Conservation (phyloP, 2,329 filamentous ascomycete species). For the Hymenoscyphus fraxineus region DNA sequence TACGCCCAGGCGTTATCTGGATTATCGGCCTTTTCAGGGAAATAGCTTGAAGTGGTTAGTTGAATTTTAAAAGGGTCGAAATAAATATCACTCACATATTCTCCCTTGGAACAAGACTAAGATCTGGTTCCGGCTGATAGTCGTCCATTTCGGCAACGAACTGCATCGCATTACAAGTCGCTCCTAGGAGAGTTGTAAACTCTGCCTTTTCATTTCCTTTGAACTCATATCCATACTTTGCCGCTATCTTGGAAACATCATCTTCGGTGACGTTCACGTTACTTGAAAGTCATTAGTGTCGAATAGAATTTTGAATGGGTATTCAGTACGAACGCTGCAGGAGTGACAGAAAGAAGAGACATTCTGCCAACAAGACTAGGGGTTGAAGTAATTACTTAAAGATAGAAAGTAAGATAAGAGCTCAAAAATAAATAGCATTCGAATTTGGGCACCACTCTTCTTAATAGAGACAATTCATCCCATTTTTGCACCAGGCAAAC, state of each 20-base stretch:
- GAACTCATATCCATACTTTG: slow-evolving; percentile 23
- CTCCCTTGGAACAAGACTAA: slow-evolving; percentile 15
- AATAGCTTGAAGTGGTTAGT: slow-evolving; percentile 11
- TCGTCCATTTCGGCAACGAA: slow-evolving; percentile 25
- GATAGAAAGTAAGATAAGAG: background rate
- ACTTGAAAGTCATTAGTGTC: slow-evolving; percentile 5
- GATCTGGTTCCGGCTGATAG: slow-evolving; percentile 23
- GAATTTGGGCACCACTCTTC: background rate
- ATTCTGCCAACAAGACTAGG: slow-evolving; percentile 9
- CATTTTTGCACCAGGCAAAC: background rate
- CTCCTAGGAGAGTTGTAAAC: slow-evolving; percentile 22
- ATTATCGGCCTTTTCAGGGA: slow-evolving; percentile 21
- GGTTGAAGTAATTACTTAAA: background rate
- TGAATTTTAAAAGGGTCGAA: background rate
- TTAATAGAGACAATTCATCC: background rate
- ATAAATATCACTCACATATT: slow-evolving; percentile 16
- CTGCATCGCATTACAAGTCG: slow-evolving; percentile 24
- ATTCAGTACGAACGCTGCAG: slow-evolving; percentile 15
- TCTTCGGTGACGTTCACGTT: slow-evolving; percentile 21
- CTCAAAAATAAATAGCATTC: background rate
- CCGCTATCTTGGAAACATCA: slow-evolving; percentile 19
- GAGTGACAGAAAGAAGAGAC: slow-evolving; percentile 24
- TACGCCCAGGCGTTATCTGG: slow-evolving; percentile 22
- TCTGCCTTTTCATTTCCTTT: slow-evolving; percentile 23
- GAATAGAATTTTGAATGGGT: background rate